phyloP scores from a whole-genome alignment of 805 yeast genomes.

The Ogataea saltuana region DNA sequence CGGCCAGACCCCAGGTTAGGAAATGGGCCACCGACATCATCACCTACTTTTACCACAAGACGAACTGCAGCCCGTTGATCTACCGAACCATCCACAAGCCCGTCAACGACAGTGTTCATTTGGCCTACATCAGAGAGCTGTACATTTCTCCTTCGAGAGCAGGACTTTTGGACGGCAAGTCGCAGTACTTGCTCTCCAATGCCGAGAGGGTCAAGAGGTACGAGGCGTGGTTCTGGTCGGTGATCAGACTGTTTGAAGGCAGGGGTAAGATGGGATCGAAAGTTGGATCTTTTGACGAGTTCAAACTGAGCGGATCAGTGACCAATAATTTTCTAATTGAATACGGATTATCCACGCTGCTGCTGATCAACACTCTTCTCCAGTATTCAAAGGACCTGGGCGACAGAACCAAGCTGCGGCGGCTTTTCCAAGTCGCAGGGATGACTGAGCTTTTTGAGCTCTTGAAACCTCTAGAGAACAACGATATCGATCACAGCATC shows the following conservation, averaged over 20 bases:
- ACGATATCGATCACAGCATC: constrained; percentile 45
- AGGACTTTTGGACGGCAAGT: constrained; percentile 28
- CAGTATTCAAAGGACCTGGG: constrained; percentile 39
- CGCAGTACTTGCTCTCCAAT: constrained; percentile 29
- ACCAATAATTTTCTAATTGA: constrained; percentile 63
- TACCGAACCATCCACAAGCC: constrained; percentile 30
- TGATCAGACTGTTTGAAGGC: constrained; percentile 45
- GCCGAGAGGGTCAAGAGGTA: constrained; percentile 30
- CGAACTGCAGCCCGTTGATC: constrained; percentile 24
- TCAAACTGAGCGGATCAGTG: constrained; percentile 52
- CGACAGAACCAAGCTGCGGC: constrained; percentile 49
- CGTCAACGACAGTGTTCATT: constrained; percentile 37
- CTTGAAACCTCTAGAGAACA: constrained; percentile 42
- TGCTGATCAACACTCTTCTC: constrained; percentile 50
- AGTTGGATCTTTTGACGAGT: constrained; percentile 90
- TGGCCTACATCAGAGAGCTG: constrained; percentile 30
- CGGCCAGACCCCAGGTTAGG: constrained; percentile 78
- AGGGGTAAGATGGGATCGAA: constrained; percentile 87
- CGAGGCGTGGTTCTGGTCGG: constrained; percentile 39
- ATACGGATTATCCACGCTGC: constrained; percentile 51
- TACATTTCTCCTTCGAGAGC: constrained; percentile 23
- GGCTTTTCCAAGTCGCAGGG: constrained; percentile 46
- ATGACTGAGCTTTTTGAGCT: constrained; percentile 38
- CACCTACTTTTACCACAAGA: constrained; percentile 45
- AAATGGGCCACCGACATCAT: constrained; percentile 82